These are phyloP conservation scores for Globisporangium parvum DNA, from an alignment of 352 stramenopile species.

Conservation along the genomic window DNA sequence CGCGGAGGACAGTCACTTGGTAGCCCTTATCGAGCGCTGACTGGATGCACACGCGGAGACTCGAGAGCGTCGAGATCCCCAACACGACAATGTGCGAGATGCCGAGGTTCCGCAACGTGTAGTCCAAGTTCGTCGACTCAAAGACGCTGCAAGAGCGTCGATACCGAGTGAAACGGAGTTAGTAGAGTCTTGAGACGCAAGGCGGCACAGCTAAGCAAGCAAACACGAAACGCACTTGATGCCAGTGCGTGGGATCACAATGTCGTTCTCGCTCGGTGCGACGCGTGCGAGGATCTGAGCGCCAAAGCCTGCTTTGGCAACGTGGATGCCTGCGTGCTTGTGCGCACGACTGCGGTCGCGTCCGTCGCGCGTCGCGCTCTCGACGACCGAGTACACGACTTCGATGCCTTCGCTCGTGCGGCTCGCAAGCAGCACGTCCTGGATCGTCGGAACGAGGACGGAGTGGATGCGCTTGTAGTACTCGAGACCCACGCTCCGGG, in stretches of 20 bases:
- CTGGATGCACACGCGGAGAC: slow-evolving; percentile 73
- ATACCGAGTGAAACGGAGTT: not conserved
- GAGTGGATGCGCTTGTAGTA: slow-evolving; percentile 52
- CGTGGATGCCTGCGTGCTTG: slow-evolving; percentile 81
- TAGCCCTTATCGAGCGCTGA: slow-evolving; percentile 86
- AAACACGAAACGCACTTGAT: slow-evolving; percentile 45
- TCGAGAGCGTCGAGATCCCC: slow-evolving; percentile 79
- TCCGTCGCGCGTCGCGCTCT: slow-evolving; percentile 79
- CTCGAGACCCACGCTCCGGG: slow-evolving; percentile 6
- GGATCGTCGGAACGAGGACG: slow-evolving; percentile 45
- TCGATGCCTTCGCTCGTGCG: slow-evolving; percentile 54
- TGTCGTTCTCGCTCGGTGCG: slow-evolving; percentile 55
- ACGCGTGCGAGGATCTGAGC: slow-evolving; percentile 56
- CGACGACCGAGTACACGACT: slow-evolving; percentile 88
- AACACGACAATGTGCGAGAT: slow-evolving; percentile 82
- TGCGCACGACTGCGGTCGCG: slow-evolving; percentile 80
- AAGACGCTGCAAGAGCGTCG: slow-evolving; percentile 51
- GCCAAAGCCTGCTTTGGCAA: slow-evolving; percentile 61
- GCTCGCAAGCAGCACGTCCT: slow-evolving; percentile 52
- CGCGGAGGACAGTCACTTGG: slow-evolving; percentile 77
- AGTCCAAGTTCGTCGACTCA: slow-evolving; percentile 85
- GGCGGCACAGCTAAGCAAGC: slow-evolving; percentile 1
- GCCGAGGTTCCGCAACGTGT: slow-evolving; percentile 82
- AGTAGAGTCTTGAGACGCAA: not conserved
- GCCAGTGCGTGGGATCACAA: slow-evolving; percentile 78